These are phyloP conservation scores for Pyricularia sp. DNA, from an alignment of 2,329 filamentous ascomycete genomes.

Conservation along the genomic window DNA sequence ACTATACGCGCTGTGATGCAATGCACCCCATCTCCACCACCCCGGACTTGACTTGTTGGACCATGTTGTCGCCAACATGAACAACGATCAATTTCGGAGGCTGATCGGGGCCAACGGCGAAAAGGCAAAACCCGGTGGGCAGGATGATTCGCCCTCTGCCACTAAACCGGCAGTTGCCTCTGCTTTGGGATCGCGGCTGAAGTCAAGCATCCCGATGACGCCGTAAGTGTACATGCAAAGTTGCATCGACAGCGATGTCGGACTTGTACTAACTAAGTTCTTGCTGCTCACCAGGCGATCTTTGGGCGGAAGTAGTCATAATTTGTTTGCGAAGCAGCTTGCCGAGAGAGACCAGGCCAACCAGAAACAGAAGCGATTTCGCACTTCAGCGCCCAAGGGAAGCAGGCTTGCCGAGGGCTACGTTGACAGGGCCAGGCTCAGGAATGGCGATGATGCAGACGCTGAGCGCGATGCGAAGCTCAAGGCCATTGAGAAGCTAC, in stretches of 20 bases:
- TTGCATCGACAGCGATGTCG: background rate
- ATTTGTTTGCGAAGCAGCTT: conserved; percentile 71
- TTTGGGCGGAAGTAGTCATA: conserved; percentile 30
- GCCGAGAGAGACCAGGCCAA: conserved; percentile 52
- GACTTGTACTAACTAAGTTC: background rate
- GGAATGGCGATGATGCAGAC: conserved; percentile 37
- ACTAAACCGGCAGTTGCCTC: conserved; percentile 21
- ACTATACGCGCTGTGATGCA: background rate
- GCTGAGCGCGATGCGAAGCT: conserved; percentile 51
- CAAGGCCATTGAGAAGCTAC: conserved; percentile 64
- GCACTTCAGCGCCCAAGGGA: conserved; percentile 70
- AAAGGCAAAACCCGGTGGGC: conserved; percentile 21
- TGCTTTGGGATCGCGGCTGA: conserved; percentile 62
- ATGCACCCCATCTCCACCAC: background rate
- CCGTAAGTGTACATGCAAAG: conserved; percentile 43
- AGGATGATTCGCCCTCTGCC: conserved; percentile 10
- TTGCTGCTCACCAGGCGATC: conserved; percentile 40
- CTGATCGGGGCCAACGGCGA: conserved; percentile 45
- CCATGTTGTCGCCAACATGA: conserved; percentile 44
- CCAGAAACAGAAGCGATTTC: conserved; percentile 58
- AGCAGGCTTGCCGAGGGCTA: conserved; percentile 70
- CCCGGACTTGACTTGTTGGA: background rate
- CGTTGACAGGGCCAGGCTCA: conserved; percentile 61
- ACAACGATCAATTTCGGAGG: conserved; percentile 87
- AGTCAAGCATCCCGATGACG: conserved; percentile 83